Conservation (phyloP, 352 stramenopile genomes). For the Phytophthora tentaculata region DNA sequence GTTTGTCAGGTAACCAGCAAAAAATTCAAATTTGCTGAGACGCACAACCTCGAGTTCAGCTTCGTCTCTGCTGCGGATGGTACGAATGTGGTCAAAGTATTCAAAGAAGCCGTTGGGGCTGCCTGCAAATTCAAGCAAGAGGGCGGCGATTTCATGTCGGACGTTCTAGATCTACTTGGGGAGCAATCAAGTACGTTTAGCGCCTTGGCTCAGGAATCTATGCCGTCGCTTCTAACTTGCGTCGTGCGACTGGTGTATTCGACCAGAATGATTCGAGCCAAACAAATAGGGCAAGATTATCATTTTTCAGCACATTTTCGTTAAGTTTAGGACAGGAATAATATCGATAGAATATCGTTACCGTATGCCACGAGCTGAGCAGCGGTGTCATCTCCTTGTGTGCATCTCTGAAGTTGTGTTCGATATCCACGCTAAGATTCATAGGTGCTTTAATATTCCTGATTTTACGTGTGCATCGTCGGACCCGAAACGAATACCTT, state of each 20-base stretch:
- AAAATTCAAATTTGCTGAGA: constrained; percentile 96
- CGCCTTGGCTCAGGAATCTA: not conserved
- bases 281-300: too few species aligned
- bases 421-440: constrained; percentile 35
- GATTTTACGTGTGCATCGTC: too few species aligned
- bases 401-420: constrained; percentile 31
- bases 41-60: constrained; percentile 94
- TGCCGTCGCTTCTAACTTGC: constrained; percentile 1
- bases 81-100: constrained; percentile 96
- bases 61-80: constrained; percentile 95
- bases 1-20: constrained; percentile 92
- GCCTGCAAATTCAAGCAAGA: constrained; percentile 91
- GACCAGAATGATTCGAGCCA: constrained; percentile 15
- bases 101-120: constrained; percentile 88
- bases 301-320: too few species aligned
- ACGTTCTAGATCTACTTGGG: constrained; percentile 91
- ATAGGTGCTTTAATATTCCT: constrained; percentile 45
- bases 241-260: constrained; percentile 1
- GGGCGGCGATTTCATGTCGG: constrained; percentile 92
- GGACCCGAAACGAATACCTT: too few species aligned
- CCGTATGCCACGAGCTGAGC: too few species aligned
- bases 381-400: too few species aligned
- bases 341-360: not conserved
- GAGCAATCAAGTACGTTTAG: constrained; percentile 52
- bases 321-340: too few species aligned